These are phyloP conservation scores for Strobilomyces echinocephalus DNA, from an alignment of 768 basidiomycete species.

Conservation along the genomic window DNA sequence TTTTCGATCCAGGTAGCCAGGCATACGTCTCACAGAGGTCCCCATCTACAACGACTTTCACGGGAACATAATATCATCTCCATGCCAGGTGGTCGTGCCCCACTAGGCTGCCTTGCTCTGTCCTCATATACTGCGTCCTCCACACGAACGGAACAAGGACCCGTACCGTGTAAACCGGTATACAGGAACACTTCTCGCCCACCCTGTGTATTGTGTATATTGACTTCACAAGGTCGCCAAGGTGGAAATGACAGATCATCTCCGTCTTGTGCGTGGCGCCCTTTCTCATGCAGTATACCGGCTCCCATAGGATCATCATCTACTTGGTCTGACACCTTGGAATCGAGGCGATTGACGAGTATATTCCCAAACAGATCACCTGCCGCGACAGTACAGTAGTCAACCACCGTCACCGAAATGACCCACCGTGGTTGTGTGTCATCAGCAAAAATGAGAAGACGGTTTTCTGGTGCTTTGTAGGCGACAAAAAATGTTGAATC, in stretches of 20 bases:
- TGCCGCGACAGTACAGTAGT: slow-evolving; percentile 91
- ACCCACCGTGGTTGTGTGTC: slow-evolving; percentile 92
- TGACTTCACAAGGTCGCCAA: slow-evolving; percentile 87
- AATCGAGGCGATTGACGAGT: slow-evolving; percentile 86
- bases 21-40: slow-evolving; percentile 94
- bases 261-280: slow-evolving; percentile 95
- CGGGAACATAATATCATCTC: slow-evolving; percentile 94
- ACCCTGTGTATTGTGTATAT: slow-evolving; percentile 91
- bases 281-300: slow-evolving; percentile 93
- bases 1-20: slow-evolving; percentile 74
- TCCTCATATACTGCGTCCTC: slow-evolving; percentile 96
- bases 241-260: slow-evolving; percentile 85
- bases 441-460: slow-evolving; percentile 90
- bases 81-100: slow-evolving; percentile 94
- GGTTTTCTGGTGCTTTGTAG: slow-evolving; percentile 94
- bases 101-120: slow-evolving; percentile 82
- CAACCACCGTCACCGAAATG: slow-evolving; percentile 85
- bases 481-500: slow-evolving; percentile 87
- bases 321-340: slow-evolving; percentile 81
- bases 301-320: slow-evolving; percentile 98
- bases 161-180: slow-evolving; percentile 91
- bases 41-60: slow-evolving; percentile 93
- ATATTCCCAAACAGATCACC: slow-evolving; percentile 97
- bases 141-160: slow-evolving; percentile 90
- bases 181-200: slow-evolving; percentile 91